phyloP scores from a whole-genome alignment of 306 rosid genomes.

The Prunus kanzakura region DNA sequence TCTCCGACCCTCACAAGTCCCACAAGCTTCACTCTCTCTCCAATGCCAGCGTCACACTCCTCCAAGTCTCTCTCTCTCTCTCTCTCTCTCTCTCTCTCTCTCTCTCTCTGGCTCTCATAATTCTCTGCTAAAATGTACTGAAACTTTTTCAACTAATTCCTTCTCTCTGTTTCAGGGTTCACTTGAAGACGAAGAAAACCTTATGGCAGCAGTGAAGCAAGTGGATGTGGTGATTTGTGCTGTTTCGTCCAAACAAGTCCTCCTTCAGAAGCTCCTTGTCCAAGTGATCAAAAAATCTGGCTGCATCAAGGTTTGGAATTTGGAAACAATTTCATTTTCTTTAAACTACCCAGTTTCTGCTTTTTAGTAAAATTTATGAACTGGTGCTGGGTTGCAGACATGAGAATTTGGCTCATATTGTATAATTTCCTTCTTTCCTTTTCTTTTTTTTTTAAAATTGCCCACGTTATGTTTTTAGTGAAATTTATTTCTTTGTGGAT shows the following conservation, averaged over 20 bases:
- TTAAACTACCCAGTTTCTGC: background rate
- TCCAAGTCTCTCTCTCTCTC: conserved; percentile 29
- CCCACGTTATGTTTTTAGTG: background rate
- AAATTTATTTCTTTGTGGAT: background rate
- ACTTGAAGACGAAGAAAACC: conserved; percentile 62
- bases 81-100: background rate
- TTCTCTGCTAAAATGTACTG: too few species aligned
- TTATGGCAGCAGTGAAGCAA: conserved; percentile 53
- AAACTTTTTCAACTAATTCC: too few species aligned
- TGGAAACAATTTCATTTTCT: background rate
- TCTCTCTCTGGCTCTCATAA: background rate
- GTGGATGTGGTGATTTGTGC: conserved; percentile 87
- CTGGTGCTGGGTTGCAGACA: conserved; percentile 20
- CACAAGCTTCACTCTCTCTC: conserved; percentile 52
- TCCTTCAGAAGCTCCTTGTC: conserved; percentile 61
- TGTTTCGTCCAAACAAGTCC: conserved; percentile 47
- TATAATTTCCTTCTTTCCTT: background rate
- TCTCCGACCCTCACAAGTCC: conserved; percentile 49
- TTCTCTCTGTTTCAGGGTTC: conserved; percentile 44
- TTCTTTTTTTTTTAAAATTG: background rate
- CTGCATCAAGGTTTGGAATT: conserved; percentile 50
- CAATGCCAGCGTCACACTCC: conserved; percentile 51
- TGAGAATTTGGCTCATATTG: background rate
- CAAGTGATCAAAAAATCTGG: conserved; percentile 56
- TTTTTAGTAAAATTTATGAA: background rate